Evolutionary conservation across 352 stramenopile species (phyloP), one percentile per base, ranked within the genome.

Genomic region (Aphanomyces stellatus): DNA sequence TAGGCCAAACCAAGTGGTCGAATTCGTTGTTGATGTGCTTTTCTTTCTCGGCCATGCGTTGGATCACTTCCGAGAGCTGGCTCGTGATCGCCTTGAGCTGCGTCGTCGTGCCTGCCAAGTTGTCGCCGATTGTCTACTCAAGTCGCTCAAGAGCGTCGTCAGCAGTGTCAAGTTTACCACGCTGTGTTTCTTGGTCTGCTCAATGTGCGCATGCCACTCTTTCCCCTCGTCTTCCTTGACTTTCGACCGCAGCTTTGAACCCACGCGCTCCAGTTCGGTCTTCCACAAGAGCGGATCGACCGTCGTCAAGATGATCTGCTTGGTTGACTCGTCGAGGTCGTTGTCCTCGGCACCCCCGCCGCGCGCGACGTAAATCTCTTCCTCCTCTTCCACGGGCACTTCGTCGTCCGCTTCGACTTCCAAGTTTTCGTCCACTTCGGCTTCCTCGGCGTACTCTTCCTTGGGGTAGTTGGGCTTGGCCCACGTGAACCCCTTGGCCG

Each of bases 281-380:
- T 90, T 90, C 85, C 85, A 91, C 19, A 91, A 72, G 67, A 90
- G 55, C 46, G 85, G 85, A 51, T 93, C 75, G 56, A 93, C 81
- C 37, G 87, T 74, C 65, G 82, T 90, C 56, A 90, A 70, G 74
- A 93, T 93, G 80, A 93, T 93, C 66, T 93, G 82, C 71, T 91
- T 82, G 67, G 82, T 87, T 34, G 80, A 90, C 63, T 89, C 78
- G 62, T 91, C 82, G 10, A 90, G 69, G 31, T 85, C 74, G 19
- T 71, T 71, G 22, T 83, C 74, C 24, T 89, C 76, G 24, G 35
- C 28, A n/a, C n/a, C n/a, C 22, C 83, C 76, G 10, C 73, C 69
- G 24, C 70, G 74, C 37, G 89, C 79, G 24, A 75, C 85, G 69
- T 91, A 93, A 7, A 87, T 53, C 22, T 92, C 83, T 0, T 78